phyloP scores from a whole-genome alignment of 2,329 filamentous ascomycete genomes.

The Ophiocordyceps camponoti-saundersi region DNA sequence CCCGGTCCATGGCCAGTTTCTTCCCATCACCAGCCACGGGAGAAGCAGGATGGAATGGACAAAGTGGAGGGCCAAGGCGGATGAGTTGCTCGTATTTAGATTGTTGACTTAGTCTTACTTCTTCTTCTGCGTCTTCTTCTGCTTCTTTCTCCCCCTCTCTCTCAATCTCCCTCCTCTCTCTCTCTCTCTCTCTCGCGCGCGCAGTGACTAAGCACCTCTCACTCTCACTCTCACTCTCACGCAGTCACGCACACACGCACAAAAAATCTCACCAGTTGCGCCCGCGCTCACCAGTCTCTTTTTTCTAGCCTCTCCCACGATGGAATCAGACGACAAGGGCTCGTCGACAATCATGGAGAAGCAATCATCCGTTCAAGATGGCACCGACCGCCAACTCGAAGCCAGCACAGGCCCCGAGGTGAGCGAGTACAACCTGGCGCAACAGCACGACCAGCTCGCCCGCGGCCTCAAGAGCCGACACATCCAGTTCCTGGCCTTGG shows the following conservation, averaged over 20 bases:
- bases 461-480: constrained; percentile 42
- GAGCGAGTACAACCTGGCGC: constrained; percentile 18
- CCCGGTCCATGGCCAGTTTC: too few relatives aligned
- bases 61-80: too few relatives aligned
- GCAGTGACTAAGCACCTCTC: neutral
- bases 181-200: too few relatives aligned
- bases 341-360: neutral
- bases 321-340: neutral
- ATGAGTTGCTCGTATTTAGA: too few relatives aligned
- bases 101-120: too few relatives aligned
- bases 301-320: neutral
- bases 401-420: constrained; percentile 6
- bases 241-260: neutral
- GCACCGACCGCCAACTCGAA: constrained; percentile 8
- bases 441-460: constrained; percentile 27
- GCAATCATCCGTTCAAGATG: neutral
- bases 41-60: too few relatives aligned
- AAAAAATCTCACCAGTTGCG: neutral
- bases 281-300: neutral
- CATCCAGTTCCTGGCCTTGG: constrained; percentile 41
- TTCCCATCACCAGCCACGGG: too few relatives aligned
- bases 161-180: too few relatives aligned
- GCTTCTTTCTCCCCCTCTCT: too few relatives aligned
- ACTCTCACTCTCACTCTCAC: neutral
- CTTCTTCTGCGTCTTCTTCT: too few relatives aligned